These are phyloP conservation scores for Populus nigra DNA, from an alignment of 345 rosid genomes.

Conservation along the genomic window DNA sequence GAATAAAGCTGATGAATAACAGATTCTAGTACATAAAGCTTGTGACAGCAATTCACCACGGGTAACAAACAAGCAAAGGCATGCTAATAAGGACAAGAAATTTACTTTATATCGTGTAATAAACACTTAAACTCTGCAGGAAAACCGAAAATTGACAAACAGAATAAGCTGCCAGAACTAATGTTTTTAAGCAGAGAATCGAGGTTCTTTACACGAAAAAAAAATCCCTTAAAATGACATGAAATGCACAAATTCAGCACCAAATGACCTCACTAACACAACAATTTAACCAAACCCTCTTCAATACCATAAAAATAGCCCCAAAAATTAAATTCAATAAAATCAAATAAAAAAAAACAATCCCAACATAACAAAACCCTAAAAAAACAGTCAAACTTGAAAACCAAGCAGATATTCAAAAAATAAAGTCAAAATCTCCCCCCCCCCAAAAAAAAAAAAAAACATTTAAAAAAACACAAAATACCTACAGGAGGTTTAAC, in stretches of 20 bases:
- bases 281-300: neutral
- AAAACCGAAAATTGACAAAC: neutral
- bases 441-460: slow-evolving; percentile 9
- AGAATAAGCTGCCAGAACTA: neutral
- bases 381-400: neutral
- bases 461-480: neutral
- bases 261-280: neutral
- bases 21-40: too few relatives aligned
- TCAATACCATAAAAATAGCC: neutral
- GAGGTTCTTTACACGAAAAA: too few relatives aligned
- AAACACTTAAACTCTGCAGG: neutral
- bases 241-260: neutral
- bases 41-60: too few relatives aligned
- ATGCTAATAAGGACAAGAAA: neutral
- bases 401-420: slow-evolving; percentile 32
- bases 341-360: neutral
- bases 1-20: neutral
- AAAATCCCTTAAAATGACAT: neutral
- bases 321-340: neutral
- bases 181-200: neutral
- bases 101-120: neutral
- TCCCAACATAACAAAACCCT: neutral
- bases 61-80: neutral
- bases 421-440: slow-evolving; percentile 6
- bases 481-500: slow-evolving; percentile 65